phyloP scores from a whole-genome alignment of 2,329 filamentous ascomycete species.

The Colletotrichum abscissum region DNA sequence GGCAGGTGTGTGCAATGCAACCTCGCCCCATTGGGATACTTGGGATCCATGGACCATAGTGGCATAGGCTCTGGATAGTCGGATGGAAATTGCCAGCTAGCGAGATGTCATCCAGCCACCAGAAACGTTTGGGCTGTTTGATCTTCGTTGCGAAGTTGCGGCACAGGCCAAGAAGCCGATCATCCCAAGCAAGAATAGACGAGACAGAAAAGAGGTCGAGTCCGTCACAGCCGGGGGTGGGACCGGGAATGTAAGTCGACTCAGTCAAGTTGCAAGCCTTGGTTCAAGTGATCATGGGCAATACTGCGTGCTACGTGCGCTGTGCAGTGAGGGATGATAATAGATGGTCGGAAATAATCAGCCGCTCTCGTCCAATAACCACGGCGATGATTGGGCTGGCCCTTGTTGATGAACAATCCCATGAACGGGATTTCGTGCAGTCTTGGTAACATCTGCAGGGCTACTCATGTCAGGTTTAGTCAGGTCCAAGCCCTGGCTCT shows the following conservation, averaged over 20 bases:
- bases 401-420: not conserved
- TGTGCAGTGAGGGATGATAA: not conserved
- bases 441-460: not conserved
- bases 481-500: not conserved
- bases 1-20: not conserved
- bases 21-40: not conserved
- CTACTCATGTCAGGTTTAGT: not conserved
- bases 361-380: slow-evolving; percentile 7
- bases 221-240: slow-evolving; percentile 4
- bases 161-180: slow-evolving; percentile 9
- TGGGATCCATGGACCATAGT: not conserved
- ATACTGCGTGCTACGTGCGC: not conserved
- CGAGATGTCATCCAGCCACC: slow-evolving; percentile 19
- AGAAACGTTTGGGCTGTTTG: slow-evolving; percentile 35
- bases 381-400: not conserved
- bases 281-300: not conserved
- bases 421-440: not conserved
- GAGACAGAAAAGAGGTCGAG: slow-evolving; percentile 6
- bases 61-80: not conserved
- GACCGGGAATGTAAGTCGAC: not conserved
- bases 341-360: not conserved
- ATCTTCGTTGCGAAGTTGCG: slow-evolving; percentile 29
- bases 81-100: not conserved
- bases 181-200: slow-evolving; percentile 32
- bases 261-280: not conserved